Evolutionary conservation across 495 filamentous ascomycete species (phyloP), one percentile per base, ranked within the genome.

Genomic region (Astrocystis sublimbata): DNA sequence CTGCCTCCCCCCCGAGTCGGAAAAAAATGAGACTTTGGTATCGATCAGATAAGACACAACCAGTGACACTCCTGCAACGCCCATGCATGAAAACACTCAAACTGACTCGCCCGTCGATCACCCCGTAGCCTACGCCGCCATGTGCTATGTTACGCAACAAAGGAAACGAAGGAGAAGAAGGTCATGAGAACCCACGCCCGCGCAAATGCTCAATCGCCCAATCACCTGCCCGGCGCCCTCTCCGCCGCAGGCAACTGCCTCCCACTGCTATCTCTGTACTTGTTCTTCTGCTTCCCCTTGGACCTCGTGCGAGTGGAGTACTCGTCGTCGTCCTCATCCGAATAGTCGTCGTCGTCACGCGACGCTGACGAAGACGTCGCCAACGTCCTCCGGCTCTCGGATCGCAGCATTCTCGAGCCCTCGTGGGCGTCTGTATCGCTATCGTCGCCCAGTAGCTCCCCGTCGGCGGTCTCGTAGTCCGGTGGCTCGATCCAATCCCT

Each of bases 401-500:
- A 70, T 19, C 77, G 65, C 24, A 85, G 68, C 84, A 88, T 86
- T n/a, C 77, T 74, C 4, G 79, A 75, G 42, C 76, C 69, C 73
- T 87, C 85, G 56, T 83, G 76, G 30, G 68, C 71, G 38, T 71
- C 35, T 3, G 62, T 47, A 6, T 81, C 75, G 57, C 76, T 73
- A 51, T 83, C 81, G 1, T 84, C 80, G 42, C 87, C 86, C 58
- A 91, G 58, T 60, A 90, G 71, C 71, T 86, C 86, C 51, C 88
- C 88, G 47, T 89, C 88, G 3, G 85, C 85, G 8, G 85, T 86
- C 24, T 90, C 88, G 63, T 83, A 84, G 60, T 92, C 90, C 2
- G 89, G 89, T 13, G 88, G 83, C 41, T 86, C 85, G 56, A 92
- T 85, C 90, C 90, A 92, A 67, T 91, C 89, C 42, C 79, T 77